phyloP scores from a whole-genome alignment of 2,329 filamentous ascomycete genomes.

The Sarocladium strictum region DNA sequence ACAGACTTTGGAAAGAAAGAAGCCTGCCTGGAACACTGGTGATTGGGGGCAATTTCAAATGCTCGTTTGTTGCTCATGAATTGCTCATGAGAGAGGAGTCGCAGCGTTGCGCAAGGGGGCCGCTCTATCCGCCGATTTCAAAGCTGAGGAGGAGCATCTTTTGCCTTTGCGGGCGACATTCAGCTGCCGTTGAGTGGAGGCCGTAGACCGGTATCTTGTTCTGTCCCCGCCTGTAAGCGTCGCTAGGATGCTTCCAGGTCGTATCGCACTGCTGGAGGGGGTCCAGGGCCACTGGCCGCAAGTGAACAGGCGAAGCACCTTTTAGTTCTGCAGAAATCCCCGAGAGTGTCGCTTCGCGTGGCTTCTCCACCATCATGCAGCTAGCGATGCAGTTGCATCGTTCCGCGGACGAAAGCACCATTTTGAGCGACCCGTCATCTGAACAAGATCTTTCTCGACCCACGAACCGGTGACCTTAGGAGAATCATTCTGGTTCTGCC shows the following conservation, averaged over 20 bases:
- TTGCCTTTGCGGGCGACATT: too few species aligned
- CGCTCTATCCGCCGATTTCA: background rate
- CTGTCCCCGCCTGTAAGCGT: background rate
- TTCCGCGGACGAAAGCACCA: background rate
- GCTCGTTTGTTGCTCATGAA: background rate
- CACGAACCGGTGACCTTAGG: too few species aligned
- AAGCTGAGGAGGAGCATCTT: background rate
- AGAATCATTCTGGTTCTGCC: too few species aligned
- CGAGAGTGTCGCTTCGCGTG: slow-evolving; percentile 1
- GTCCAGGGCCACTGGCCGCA: too few species aligned
- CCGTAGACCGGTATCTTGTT: background rate
- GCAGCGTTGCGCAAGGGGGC: background rate
- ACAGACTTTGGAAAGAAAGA: slow-evolving; percentile 5
- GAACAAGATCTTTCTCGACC: too few species aligned
- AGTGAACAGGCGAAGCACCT: too few species aligned
- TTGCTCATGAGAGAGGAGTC: background rate
- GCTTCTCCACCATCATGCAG: background rate
- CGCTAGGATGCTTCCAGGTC: too few species aligned
- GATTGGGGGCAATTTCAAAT: background rate
- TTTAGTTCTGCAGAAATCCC: background rate
- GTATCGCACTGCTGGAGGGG: too few species aligned
- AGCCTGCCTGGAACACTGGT: background rate
- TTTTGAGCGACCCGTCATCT: background rate
- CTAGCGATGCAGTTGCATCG: background rate
- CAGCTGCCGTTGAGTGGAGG: background rate